Conservation (phyloP, 2,329 filamentous ascomycete species). For the Microcyclospora pomicola region DNA sequence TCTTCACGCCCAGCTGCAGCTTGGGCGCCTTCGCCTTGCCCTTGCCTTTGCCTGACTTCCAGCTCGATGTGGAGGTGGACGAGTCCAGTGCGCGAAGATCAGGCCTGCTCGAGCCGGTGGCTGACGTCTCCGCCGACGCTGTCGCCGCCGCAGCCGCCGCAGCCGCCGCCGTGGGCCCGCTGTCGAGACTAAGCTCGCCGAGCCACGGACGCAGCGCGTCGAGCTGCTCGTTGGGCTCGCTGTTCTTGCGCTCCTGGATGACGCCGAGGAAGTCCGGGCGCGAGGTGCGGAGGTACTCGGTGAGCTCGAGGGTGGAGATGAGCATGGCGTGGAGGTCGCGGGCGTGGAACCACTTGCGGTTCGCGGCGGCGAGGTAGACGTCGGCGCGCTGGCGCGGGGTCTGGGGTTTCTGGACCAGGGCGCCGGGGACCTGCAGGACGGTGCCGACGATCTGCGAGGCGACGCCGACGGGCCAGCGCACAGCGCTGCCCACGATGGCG, state of each 20-base stretch:
- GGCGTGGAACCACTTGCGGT: constrained; percentile 9
- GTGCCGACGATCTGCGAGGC: constrained; percentile 7
- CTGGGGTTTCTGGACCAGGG: constrained; percentile 7
- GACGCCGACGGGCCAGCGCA: constrained; percentile 8
- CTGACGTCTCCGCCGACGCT: too few relatives aligned
- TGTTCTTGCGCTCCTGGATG: background rate
- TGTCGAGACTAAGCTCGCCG: constrained; percentile 1
- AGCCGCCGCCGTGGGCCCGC: too few relatives aligned
- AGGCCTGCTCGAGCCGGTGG: too few relatives aligned
- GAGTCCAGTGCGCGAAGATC: too few relatives aligned
- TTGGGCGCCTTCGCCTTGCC: constrained; percentile 2
- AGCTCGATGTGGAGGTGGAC: background rate
- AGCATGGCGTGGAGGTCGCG: constrained; percentile 8
- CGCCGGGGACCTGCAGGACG: constrained; percentile 4
- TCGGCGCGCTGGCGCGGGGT: constrained; percentile 9
- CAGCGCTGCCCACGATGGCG: constrained; percentile 7
- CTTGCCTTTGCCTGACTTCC: constrained; percentile 1
- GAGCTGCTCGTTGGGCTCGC: constrained; percentile 3
- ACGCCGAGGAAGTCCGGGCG: constrained; percentile 1
- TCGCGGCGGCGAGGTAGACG: constrained; percentile 9
- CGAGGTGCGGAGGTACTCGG: constrained; percentile 1
- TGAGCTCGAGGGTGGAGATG: constrained; percentile 7
- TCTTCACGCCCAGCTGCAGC: constrained; percentile 5
- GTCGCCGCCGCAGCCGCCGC: too few relatives aligned
- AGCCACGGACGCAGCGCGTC: constrained; percentile 3